Conservation (phyloP, 139 green algal genomes). For the Coccomyxa sp. region DNA sequence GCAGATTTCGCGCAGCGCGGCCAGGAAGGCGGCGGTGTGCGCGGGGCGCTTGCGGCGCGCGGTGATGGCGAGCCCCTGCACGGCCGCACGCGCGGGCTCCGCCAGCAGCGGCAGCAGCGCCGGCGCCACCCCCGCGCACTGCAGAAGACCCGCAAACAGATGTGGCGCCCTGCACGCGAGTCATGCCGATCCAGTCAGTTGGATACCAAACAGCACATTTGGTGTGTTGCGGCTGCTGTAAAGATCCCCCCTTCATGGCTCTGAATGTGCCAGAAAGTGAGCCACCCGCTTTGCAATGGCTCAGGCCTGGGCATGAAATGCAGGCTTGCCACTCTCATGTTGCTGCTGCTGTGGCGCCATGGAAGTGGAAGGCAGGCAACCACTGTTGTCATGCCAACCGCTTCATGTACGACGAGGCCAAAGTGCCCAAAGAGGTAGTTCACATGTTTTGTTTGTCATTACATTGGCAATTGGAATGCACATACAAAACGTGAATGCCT, state of each 20-base stretch:
- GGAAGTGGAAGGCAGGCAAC: too few species aligned
- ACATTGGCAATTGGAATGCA: too few species aligned
- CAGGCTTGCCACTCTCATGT: too few species aligned
- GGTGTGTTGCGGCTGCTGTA: not conserved
- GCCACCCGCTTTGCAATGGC: not conserved
- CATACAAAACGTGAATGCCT: too few species aligned
- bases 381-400: too few species aligned
- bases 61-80: constrained; percentile 58
- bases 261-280: not conserved
- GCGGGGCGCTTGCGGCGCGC: constrained; percentile 44
- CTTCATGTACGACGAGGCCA: too few species aligned
- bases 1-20: not conserved
- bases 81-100: constrained; percentile 53
- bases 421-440: too few species aligned
- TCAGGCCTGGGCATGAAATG: too few species aligned
- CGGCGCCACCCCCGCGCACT: constrained; percentile 40
- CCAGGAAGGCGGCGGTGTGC: constrained; percentile 53
- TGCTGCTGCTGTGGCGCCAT: too few species aligned
- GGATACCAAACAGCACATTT: not conserved
- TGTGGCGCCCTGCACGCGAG: constrained; percentile 44
- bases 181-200: not conserved
- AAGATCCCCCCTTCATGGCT: not conserved
- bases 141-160: constrained; percentile 70
- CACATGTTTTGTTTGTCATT: too few species aligned
- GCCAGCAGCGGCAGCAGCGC: constrained; percentile 72